Percentiles rank a stretch among this genome's conserved stretches.
These are phyloP conservation scores for Acorus gramineus DNA, from an alignment of 106 monocot genomes.

Conservation along the genomic window DNA sequence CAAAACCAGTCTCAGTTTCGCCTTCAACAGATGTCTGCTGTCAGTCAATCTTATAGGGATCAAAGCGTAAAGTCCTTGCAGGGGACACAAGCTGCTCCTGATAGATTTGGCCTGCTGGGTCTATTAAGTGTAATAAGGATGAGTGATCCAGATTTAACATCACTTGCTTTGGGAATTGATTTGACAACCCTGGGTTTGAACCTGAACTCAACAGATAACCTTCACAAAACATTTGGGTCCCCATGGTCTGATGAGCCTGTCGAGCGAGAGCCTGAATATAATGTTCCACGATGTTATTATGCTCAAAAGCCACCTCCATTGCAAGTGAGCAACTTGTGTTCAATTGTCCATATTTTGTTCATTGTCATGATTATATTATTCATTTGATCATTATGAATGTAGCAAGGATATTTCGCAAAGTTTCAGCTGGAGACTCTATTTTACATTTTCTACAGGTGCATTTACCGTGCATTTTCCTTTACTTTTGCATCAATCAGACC, in stretches of 20 bases:
- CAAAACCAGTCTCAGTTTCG: slow-evolving; percentile 57
- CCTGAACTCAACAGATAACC: slow-evolving; percentile 62
- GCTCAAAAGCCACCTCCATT: slow-evolving; percentile 52
- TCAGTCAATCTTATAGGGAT: slow-evolving; percentile 63
- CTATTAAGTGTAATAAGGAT: slow-evolving; percentile 66
- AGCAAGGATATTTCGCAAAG: slow-evolving; percentile 57
- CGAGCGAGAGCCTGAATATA: slow-evolving; percentile 74
- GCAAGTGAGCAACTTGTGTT: slow-evolving; percentile 23
- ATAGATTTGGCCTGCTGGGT: slow-evolving; percentile 67
- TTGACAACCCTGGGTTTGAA: slow-evolving; percentile 79
- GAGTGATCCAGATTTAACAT: slow-evolving; percentile 63
- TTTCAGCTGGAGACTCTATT: slow-evolving; percentile 62
- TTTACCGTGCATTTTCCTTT: background rate
- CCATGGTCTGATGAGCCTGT: slow-evolving; percentile 77
- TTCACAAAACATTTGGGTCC: slow-evolving; percentile 80
- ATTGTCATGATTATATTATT: background rate
- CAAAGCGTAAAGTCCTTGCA: slow-evolving; percentile 52
- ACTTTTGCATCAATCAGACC: background rate
- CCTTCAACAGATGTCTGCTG: slow-evolving; percentile 60
- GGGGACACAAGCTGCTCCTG: slow-evolving; percentile 33
- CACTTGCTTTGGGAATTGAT: slow-evolving; percentile 87
- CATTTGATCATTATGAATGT: slow-evolving; percentile 5
- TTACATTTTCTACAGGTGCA: slow-evolving; percentile 82
- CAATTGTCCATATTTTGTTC: background rate
- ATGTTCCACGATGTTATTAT: slow-evolving; percentile 68